phyloP scores from a whole-genome alignment of 2,329 filamentous ascomycete species.

The Mycogone perniciosa region DNA sequence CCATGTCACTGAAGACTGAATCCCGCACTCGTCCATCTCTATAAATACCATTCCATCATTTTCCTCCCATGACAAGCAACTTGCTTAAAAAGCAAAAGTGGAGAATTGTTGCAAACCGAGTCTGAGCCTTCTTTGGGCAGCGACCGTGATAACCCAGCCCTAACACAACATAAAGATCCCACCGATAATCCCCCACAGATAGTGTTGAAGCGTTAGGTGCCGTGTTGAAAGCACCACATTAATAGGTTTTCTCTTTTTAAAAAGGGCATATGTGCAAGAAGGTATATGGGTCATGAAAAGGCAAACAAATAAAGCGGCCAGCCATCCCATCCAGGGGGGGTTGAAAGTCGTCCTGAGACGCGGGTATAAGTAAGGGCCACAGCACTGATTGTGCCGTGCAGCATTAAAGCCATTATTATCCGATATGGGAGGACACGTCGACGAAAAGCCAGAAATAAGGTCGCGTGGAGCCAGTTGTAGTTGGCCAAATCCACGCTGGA shows the following conservation, averaged over 20 bases:
- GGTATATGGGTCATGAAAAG: conserved; percentile 4
- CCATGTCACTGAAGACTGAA: too few species aligned
- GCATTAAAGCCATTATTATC: conserved; percentile 8
- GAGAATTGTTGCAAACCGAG: conserved; percentile 22
- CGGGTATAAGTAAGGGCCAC: conserved; percentile 6
- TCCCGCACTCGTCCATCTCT: not conserved
- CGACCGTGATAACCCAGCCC: not conserved
- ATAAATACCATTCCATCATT: conserved; percentile 6
- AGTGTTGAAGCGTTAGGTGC: conserved; percentile 20
- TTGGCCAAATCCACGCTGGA: not conserved
- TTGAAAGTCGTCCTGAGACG: conserved; percentile 11
- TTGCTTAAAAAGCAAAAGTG: conserved; percentile 15
- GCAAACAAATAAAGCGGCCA: conserved; percentile 2
- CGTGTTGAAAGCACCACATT: conserved; percentile 3
- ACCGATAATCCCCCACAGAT: conserved; percentile 19
- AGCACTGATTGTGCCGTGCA: conserved; percentile 3
- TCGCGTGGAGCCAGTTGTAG: not conserved
- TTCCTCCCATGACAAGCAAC: conserved; percentile 4
- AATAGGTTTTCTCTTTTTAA: conserved; percentile 7
- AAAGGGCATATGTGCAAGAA: conserved; percentile 9
- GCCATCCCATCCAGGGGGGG: conserved; percentile 4
- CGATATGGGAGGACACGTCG: conserved; percentile 1
- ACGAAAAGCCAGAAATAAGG: conserved; percentile 3
- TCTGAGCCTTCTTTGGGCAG: conserved; percentile 8
- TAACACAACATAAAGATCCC: conserved; percentile 10